Evolutionary conservation across 2,329 filamentous ascomycete species (phyloP).

Genomic region (Aurifilum marmelostoma): DNA sequence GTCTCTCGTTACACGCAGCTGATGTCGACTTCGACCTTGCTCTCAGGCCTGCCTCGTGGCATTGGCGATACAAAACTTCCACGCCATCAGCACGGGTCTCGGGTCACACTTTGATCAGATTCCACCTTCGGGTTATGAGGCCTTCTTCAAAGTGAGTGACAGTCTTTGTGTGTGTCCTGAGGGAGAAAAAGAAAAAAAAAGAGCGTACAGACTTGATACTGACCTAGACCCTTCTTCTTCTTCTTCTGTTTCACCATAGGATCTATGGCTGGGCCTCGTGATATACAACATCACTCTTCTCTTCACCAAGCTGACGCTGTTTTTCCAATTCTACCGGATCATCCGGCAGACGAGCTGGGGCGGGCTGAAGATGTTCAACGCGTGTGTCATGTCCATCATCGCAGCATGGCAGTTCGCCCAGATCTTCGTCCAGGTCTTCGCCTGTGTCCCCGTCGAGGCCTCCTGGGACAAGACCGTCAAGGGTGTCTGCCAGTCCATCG

Average conservation of each 20-base stretch:
- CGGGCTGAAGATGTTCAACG: constrained; percentile 4
- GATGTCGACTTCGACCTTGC: constrained; percentile 10
- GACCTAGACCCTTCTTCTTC: too few species aligned
- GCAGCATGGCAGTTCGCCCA: constrained; percentile 12
- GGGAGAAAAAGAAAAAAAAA: too few species aligned
- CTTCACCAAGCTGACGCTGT: constrained; percentile 17
- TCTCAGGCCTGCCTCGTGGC: constrained; percentile 26
- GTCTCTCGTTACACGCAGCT: background rate
- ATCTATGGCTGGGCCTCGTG: constrained; percentile 15
- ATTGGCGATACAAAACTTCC: constrained; percentile 9
- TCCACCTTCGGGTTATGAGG: background rate
- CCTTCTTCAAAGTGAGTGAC: constrained; percentile 5
- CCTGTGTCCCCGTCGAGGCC: constrained; percentile 6
- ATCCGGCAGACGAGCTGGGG: constrained; percentile 12
- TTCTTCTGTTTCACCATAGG: constrained; percentile 1
- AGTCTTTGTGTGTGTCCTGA: background rate
- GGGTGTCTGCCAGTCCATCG: constrained; percentile 5
- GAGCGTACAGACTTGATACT: background rate
- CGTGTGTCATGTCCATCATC: constrained; percentile 8
- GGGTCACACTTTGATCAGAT: constrained; percentile 29
- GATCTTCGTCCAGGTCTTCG: constrained; percentile 17
- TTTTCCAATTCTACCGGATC: constrained; percentile 25
- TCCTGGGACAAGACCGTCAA: constrained; percentile 15
- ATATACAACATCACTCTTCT: constrained; percentile 17
- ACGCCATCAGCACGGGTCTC: constrained; percentile 24